phyloP scores from a whole-genome alignment of 2,329 filamentous ascomycete genomes.

The Tolypocladium tropicale region DNA sequence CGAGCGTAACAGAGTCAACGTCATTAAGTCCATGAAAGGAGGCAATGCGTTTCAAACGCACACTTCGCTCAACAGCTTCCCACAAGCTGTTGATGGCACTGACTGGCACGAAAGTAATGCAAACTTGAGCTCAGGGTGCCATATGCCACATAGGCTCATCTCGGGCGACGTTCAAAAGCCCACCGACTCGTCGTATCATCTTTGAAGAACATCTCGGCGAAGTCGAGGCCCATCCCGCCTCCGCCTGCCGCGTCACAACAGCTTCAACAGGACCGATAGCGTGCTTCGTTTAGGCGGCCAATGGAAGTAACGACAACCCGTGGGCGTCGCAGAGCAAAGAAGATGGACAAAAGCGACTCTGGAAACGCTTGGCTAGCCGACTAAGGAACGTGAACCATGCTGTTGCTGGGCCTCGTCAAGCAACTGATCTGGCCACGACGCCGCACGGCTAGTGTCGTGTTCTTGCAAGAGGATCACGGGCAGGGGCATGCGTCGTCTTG shows the following conservation, averaged over 20 bases:
- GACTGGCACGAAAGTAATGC: conserved; percentile 13
- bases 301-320: conserved; percentile 25
- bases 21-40: conserved; percentile 31
- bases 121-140: conserved; percentile 26
- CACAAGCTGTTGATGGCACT: neutral
- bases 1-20: conserved; percentile 23
- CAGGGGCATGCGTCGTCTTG: too few species aligned
- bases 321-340: conserved; percentile 7
- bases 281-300: conserved; percentile 31
- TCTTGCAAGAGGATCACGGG: too few species aligned
- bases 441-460: too few species aligned
- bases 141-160: conserved; percentile 37
- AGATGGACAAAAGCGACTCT: conserved; percentile 8
- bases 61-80: conserved; percentile 6
- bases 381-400: too few species aligned
- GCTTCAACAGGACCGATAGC: conserved; percentile 41
- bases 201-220: conserved; percentile 28
- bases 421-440: too few species aligned
- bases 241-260: conserved; percentile 32
- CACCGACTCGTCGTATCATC: conserved; percentile 34
- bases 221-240: conserved; percentile 22
- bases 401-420: neutral
- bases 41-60: conserved; percentile 33
- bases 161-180: conserved; percentile 41
- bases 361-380: conserved; percentile 7